Conservation (phyloP, 108 stramenopile genomes). For the Skeletonema potamos region DNA sequence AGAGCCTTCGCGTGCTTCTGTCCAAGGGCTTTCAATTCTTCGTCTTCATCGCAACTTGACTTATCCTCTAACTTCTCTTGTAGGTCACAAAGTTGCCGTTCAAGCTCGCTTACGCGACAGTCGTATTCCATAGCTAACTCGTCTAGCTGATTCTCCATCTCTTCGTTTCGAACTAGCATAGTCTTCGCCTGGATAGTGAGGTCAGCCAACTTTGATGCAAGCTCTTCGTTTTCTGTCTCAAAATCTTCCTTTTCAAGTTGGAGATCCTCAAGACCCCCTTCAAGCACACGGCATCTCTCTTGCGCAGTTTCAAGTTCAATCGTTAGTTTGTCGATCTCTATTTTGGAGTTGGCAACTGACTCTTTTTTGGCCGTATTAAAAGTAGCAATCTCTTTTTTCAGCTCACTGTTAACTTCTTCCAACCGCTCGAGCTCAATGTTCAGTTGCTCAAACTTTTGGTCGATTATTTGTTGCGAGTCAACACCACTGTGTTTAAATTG, state of each 20-base stretch:
- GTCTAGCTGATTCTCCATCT: conserved; percentile 25
- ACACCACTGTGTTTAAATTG: neutral
- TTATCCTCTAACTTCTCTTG: conserved; percentile 3
- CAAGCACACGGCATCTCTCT: neutral
- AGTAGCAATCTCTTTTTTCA: too few relatives aligned
- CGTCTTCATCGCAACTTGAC: neutral
- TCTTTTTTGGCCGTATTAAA: neutral
- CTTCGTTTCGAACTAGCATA: conserved; percentile 36
- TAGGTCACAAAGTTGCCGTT: neutral
- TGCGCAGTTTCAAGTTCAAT: neutral
- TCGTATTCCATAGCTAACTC: conserved; percentile 29
- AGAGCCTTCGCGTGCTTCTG: conserved; percentile 7
- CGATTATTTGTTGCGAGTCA: neutral
- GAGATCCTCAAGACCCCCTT: neutral
- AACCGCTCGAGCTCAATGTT: conserved; percentile 4
- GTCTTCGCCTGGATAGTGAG: conserved; percentile 41
- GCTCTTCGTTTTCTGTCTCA: conserved; percentile 24
- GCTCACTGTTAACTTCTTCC: conserved; percentile 2
- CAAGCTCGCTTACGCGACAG: conserved; percentile 24
- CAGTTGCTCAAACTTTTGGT: conserved; percentile 5
- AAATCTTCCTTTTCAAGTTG: neutral
- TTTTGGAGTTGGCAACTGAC: neutral
- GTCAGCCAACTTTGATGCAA: conserved; percentile 19
- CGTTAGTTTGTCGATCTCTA: neutral
- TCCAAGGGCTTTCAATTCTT: neutral